Conservation (phyloP, 805 yeast species). For the Schwanniomyces occidentalis region DNA sequence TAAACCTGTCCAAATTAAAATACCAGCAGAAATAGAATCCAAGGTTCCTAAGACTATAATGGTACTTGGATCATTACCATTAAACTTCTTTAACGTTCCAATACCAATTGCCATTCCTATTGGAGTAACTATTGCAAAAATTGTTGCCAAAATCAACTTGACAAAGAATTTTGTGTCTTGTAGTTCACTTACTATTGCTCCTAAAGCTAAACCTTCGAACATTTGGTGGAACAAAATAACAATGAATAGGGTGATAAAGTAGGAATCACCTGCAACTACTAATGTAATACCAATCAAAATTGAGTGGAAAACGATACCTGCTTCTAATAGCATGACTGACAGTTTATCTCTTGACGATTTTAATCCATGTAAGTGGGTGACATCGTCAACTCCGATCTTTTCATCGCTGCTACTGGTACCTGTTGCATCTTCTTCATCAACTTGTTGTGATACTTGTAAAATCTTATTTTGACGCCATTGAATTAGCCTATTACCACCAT, state of each 20-base stretch:
- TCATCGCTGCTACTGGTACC: no score
- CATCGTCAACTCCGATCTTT: no score
- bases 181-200: constrained; percentile 26
- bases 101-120: constrained; percentile 34
- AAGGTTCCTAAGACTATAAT: constrained; percentile 33
- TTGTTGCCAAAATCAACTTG: constrained; percentile 20
- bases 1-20: constrained; percentile 31
- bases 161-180: constrained; percentile 16
- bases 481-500: constrained; percentile 14
- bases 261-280: constrained; percentile 29
- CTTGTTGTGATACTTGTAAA: no score
- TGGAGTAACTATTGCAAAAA: constrained; percentile 26
- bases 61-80: constrained; percentile 28
- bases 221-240: constrained; percentile 33
- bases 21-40: constrained; percentile 36
- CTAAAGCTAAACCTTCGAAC: constrained; percentile 33
- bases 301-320: constrained; percentile 34
- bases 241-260: constrained; percentile 27
- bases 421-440: no score
- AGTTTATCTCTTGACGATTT: constrained; percentile 9
- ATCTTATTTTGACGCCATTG: no score
- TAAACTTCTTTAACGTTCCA: constrained; percentile 25
- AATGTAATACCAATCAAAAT: constrained; percentile 28
- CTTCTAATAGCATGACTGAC: constrained; percentile 19
- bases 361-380: constrained; percentile 2